Conservation (phyloP, 805 yeast genomes). For the Zygoascus biomembranicola region DNA sequence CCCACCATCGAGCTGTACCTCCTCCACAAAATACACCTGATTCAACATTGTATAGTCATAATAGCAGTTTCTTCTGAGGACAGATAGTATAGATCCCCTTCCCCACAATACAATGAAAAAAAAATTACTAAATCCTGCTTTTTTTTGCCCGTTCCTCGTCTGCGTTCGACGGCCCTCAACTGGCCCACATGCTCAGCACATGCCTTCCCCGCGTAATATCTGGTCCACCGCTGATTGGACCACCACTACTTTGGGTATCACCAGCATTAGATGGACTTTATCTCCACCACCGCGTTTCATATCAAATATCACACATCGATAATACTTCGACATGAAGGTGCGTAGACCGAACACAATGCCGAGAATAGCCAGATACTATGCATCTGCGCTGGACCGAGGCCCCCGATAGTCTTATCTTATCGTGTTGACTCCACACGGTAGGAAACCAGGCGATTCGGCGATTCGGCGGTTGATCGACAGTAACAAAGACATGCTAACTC, state of each 20-base stretch:
- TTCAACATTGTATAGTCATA: no score
- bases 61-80: no score
- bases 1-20: no score
- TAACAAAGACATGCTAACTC: no score
- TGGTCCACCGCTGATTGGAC: conserved; percentile 1
- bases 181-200: not conserved
- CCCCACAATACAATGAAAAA: no score
- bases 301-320: not conserved
- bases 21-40: no score
- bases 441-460: not conserved
- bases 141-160: no score
- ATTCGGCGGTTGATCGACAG: no score
- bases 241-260: not conserved
- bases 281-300: not conserved
- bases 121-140: no score
- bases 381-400: not conserved
- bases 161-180: no score
- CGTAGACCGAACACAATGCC: not conserved
- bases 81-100: no score
- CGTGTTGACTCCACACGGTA: not conserved
- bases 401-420: not conserved
- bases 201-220: not conserved
- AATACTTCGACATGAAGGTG: not conserved
- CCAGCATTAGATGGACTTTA: not conserved
- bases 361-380: no score